These are phyloP conservation scores for Jatropha curcas DNA, from an alignment of 345 rosid species.

Conservation along the genomic window DNA sequence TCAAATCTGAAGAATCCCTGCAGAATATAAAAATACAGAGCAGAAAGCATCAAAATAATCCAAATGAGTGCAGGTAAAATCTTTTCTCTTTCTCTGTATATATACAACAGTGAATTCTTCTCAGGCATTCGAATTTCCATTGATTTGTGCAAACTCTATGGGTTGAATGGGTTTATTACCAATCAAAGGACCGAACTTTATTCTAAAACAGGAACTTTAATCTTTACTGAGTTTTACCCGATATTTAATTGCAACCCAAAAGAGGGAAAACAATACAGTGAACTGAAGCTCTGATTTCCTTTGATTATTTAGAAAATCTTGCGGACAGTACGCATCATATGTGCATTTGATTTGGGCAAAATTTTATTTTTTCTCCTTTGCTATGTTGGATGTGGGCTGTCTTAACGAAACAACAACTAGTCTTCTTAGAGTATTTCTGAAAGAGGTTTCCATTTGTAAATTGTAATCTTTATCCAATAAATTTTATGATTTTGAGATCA, in stretches of 20 bases:
- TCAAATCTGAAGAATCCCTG: no score
- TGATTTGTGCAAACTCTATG: no score
- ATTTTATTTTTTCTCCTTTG: background rate
- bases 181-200: no score
- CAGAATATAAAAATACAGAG: background rate
- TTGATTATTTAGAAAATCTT: background rate
- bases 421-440: background rate
- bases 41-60: background rate
- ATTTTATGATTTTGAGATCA: background rate
- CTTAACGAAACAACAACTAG: background rate
- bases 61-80: constrained; percentile 18
- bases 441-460: background rate
- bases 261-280: background rate
- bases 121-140: no score
- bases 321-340: background rate
- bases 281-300: background rate
- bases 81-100: background rate
- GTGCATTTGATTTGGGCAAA: background rate
- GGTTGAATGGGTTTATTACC: no score
- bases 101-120: no score
- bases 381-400: background rate
- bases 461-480: background rate
- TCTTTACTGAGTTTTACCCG: background rate
- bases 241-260: background rate
- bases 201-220: no score